Evolutionary conservation across 768 basidiomycete genomes (phyloP), one percentile per base, ranked within the genome.

Genomic region (Mycena belliarum): DNA sequence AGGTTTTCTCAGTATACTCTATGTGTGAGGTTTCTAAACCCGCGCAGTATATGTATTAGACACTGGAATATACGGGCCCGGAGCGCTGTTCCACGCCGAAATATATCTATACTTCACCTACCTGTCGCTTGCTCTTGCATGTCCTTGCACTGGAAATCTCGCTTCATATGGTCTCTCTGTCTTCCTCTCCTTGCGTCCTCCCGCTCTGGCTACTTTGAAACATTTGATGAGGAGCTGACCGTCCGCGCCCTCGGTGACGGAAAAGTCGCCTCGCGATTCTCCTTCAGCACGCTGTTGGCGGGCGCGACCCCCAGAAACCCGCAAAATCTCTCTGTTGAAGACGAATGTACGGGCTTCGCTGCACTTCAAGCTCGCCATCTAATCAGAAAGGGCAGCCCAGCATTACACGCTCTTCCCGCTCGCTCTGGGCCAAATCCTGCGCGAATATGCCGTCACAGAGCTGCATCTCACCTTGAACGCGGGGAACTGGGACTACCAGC

Each of bases 361-460:
- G 21, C 23, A 41, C 8, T 26, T 32, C 8, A 52, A 12, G 3
- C n/a, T 15, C 10, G 1, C 9, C 18, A 38, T 44, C 28, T 49
- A 38, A 45, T 56, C 10, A 2, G 9, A 21, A 14, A 38, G 43
- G 11, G 7, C 59, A 93, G 91, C 85, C 41, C 91, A 92, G 71
- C 94, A 97, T 66, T 94, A 94, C 64, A 86, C 83, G 4, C 70
- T 97, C 15, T 93, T 97, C 60, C 95, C 96, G 0, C 82, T 96
- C 16, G 80, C 89, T 3, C 78, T 98, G 18, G 90, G 95, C 4
- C 89, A 96, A 67, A 88, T 98, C 35, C 77, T 98, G 20, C 85
- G 88, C 54, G 84, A 89, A 70, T 91, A 95, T 69, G 85, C 88
- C 1, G 85, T 96, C 23, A 87, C 93, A 0, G 93, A 96, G 63